Percentiles rank a stretch among this genome's conserved stretches.
phyloP scores from a whole-genome alignment of 75 land plant species.

The Pseudotsuga menziesii region DNA sequence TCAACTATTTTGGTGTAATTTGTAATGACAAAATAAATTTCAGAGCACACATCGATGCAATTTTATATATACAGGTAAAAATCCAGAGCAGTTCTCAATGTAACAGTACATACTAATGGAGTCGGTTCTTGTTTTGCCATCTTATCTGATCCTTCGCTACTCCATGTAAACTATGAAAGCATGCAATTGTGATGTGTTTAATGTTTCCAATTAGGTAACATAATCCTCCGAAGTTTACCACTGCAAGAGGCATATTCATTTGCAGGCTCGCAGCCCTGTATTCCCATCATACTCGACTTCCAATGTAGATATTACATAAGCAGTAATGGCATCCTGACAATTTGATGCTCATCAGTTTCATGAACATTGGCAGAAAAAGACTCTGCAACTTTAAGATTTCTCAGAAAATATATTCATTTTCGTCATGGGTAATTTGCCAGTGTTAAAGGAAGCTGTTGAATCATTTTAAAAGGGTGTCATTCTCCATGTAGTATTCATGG shows the following conservation, averaged over 20 bases:
- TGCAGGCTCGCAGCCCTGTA: background rate
- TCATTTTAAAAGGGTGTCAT: background rate
- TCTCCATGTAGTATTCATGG: background rate
- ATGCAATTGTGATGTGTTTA: background rate
- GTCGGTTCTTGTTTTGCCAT: background rate
- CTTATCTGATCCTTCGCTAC: slow-evolving; percentile 4
- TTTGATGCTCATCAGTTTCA: background rate
- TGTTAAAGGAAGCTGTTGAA: slow-evolving; percentile 6
- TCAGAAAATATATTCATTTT: background rate
- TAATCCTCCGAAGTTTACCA: background rate
- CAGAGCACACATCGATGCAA: background rate
- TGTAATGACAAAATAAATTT: background rate
- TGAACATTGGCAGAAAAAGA: background rate
- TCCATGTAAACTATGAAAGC: background rate
- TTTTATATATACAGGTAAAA: background rate
- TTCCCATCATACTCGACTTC: background rate
- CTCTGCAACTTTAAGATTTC: background rate
- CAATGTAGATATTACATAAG: background rate
- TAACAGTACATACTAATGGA: background rate
- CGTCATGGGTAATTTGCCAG: background rate
- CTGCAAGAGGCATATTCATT: slow-evolving; percentile 6
- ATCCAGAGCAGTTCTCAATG: background rate
- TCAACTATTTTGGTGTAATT: background rate
- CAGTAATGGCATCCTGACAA: background rate
- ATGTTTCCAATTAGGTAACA: background rate